phyloP scores from a whole-genome alignment of 2,329 filamentous ascomycete species.

The Massarina eburnea region DNA sequence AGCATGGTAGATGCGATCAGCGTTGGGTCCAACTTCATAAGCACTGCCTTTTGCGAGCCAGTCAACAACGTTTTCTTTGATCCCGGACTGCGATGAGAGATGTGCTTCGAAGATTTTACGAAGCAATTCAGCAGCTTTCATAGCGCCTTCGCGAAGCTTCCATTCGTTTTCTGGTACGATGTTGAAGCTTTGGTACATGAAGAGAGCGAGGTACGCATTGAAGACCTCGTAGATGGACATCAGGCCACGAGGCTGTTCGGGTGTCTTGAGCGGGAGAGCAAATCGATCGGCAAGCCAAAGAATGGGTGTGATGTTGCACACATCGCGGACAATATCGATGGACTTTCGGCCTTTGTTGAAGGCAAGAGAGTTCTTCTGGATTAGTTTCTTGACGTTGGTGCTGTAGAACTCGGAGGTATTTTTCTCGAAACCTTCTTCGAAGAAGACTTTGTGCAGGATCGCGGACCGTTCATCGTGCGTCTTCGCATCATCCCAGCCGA shows the following conservation, averaged over 20 bases:
- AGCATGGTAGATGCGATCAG: conserved; percentile 55
- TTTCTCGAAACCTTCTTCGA: conserved; percentile 63
- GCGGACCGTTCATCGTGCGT: conserved; percentile 41
- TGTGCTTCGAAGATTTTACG: conserved; percentile 68
- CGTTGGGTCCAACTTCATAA: conserved; percentile 55
- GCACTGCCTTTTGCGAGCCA: conserved; percentile 52
- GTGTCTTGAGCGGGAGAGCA: conserved; percentile 67
- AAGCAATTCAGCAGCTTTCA: conserved; percentile 61
- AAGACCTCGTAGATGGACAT: conserved; percentile 52
- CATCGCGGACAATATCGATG: conserved; percentile 62
- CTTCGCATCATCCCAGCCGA: conserved; percentile 45
- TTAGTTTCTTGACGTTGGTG: conserved; percentile 47
- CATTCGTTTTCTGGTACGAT: conserved; percentile 53
- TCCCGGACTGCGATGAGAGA: conserved; percentile 62
- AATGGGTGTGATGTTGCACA: conserved; percentile 68
- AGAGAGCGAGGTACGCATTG: conserved; percentile 63
- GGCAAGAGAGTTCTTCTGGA: conserved; percentile 49
- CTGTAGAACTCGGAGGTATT: conserved; percentile 67
- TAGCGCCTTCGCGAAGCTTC: conserved; percentile 50
- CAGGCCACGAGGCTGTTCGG: conserved; percentile 60
- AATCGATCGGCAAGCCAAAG: conserved; percentile 66
- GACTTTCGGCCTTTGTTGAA: conserved; percentile 49
- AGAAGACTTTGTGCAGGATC: conserved; percentile 56
- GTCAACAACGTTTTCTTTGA: conserved; percentile 55
- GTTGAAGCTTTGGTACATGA: conserved; percentile 60